Conservation (phyloP, 177 flowering plant species). For the Vitis hybrid region DNA sequence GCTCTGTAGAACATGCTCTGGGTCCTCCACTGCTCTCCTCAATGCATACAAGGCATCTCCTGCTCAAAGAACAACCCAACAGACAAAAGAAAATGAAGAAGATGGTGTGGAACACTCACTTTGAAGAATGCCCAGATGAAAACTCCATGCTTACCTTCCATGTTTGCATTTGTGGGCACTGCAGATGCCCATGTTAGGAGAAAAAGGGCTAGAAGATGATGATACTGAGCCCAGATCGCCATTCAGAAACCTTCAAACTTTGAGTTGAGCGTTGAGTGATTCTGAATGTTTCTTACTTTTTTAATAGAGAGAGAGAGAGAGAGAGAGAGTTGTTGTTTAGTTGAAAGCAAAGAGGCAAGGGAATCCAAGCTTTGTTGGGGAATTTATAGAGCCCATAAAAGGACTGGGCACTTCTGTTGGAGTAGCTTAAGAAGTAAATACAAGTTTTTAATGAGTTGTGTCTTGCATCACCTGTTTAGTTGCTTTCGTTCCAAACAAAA, state of each 20-base stretch:
- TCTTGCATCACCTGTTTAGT: not conserved
- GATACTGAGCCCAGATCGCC: constrained; percentile 22
- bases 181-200: constrained; percentile 4
- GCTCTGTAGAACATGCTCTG: constrained; percentile 64
- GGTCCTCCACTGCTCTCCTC: constrained; percentile 67
- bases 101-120: not conserved
- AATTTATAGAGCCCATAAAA: constrained; percentile 38
- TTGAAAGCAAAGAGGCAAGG: constrained; percentile 10
- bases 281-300: too few species aligned
- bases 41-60: constrained; percentile 80
- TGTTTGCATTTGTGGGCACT: constrained; percentile 31
- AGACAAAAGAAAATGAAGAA: not conserved
- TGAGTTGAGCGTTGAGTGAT: too few species aligned
- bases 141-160: constrained; percentile 34
- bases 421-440: not conserved
- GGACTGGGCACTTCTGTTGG: not conserved
- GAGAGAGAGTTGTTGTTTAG: constrained; percentile 9
- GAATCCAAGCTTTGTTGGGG: constrained; percentile 19
- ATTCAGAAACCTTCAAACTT: constrained; percentile 12
- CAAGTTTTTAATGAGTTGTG: not conserved
- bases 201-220: constrained; percentile 15
- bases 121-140: constrained; percentile 2
- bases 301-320: constrained; percentile 9
- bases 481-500: not conserved
- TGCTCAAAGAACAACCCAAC: constrained; percentile 15